Base-by-base conservation (phyloP, 1,284 basidiomycete species). In the Tremellales sp. region DNA sequence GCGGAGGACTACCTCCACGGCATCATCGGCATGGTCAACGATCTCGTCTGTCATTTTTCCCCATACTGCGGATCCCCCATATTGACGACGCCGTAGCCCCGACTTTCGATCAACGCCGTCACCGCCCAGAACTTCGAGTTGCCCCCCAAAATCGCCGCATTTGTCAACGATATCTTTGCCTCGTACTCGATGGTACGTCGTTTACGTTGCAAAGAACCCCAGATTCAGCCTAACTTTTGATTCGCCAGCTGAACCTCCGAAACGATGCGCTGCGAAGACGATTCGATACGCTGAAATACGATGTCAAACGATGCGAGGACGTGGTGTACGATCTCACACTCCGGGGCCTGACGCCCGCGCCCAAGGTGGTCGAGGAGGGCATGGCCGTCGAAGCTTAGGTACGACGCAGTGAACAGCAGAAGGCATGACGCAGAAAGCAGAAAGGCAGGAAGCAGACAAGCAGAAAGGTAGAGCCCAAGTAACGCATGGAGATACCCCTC, bases 221-320 rank as follows among this genome's bases (percentile, higher is more conserved):
- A 27, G n/a, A 8, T 29, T 27, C 13, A 21, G 14, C 22, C 14
- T 18, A 25, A 13, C 42, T 29, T 14, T 14, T 29, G 33, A 14
- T 24, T 19, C 25, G n/a, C 18, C 37, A 72, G 72, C 58, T 74
- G 38, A 74, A 74, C 50, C 60, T 74, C 12, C 63, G 72, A 26
- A 74, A 74, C 50, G 71, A 73, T 35, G 61, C 62, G 10, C 57
- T 74, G 25, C 51, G 72, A 45, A 60, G 72, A 28, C 62, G 66
- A 43, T 74, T 74, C 43, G 72, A 74, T 58, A 69, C 68, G 40
- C 56, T 74, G 48, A 74, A 74, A 52, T 74, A 73, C 54, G 72
- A 73, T 45, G 51, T 74, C 33, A 73, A 73, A 60, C 55, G 66
- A 34, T 73, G 72, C 48, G 72, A 74, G 58, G 70, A 73, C 48